Base-by-base conservation (phyloP, 192 early-diverging fungal species). In the Gryganskiella cystojenkinii region DNA sequence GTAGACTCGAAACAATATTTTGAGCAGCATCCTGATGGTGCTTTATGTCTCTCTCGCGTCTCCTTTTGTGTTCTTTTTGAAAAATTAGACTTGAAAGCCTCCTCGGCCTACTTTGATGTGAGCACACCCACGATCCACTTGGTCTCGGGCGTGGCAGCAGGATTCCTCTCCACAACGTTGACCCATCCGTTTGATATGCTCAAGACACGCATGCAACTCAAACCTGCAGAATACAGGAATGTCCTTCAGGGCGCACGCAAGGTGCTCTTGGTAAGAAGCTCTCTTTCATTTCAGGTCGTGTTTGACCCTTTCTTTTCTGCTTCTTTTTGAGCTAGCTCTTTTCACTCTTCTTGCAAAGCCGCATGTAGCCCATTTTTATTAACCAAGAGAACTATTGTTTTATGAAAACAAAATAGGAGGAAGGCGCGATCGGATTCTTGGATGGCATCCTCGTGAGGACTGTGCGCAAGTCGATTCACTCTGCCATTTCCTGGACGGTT, bases 101-200 rank as follows among this genome's bases (percentile, higher is more conserved):
- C 83, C 6, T 79, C 80, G 37, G 31, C 67, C 0, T 56, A 67
- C 10, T 67, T 75, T 30, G 61, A 68, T 19, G 31, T 88, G 51
- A 67, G 71, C 22, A 45, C 89, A 40, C 81, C 87, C 9, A 83
- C 83, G 8, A 84, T 91, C 11, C 71, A 88, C 1, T 85, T 90
- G 61, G 88, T 87, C 13, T 91, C 92, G 70, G 82, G 84, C 40
- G 75, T 93, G 9, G 49, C 87, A 7, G 89, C 90, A 5, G 94
- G 96, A 0, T 76, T 93, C 19, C 63, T 86, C 2, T 92, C 95
- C 0, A 95, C 95, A 35, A 82, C 88, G 10, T 51, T 94, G 37
- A 98, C 96, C 1, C 94, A 98, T 61, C 96, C 96, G 8, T 98
- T 98, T 75, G 96, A 98, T 59, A 87, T 97, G 86, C 79, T 96